Evolutionary conservation across 768 basidiomycete species (phyloP), one percentile per base, ranked within the genome.

Genomic region (Boletus barrowsii): DNA sequence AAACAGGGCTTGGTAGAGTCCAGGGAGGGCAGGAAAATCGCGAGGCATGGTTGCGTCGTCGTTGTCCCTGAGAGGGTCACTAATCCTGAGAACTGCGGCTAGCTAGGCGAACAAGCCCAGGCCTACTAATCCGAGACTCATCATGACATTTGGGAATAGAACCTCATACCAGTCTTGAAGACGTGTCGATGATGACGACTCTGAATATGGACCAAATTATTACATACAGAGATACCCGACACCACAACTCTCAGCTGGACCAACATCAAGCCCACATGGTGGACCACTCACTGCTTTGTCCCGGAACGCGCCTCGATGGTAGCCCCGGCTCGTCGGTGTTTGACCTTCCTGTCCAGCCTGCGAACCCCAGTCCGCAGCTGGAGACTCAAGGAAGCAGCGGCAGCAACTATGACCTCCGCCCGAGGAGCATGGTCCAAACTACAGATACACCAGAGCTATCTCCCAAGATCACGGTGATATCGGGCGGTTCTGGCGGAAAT

Each of bases 401-500:
- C 33, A 32, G 13, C 49, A 35, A 40, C 48, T 18, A 22, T 47
- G 45, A 42, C 55, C 37, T 58, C 39, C 51, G 30, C 20, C 24
- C 41, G 29, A 51, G 52, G 42, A 49, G 44, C n/a, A 42, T 40
- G 24, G 10, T 35, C 39, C 50, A 48, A 41, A 44, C 51, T 11
- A 55, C 41, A 49, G 55, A 48, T 49, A 32, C 54, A 8, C 45
- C 47, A 18, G 48, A 49, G 22, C 29, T 51, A 20, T 52, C 54
- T 14, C 66, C 78, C 2, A 81, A 84, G 2, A 88, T 81, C 66
- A 68, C 94, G 8, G 80, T 97, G 47, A 81, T 98, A 51, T 94
- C 92, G 47, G 94, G 94, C 0, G 94, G 94, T n/a, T 93, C 93
- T 33, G 94, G 94, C 40, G 92, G 93, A 46, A 98, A 98, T 66